Evolutionary conservation across 495 filamentous ascomycete species (phyloP).

Genomic region (Chlorociboria aeruginascens): DNA sequence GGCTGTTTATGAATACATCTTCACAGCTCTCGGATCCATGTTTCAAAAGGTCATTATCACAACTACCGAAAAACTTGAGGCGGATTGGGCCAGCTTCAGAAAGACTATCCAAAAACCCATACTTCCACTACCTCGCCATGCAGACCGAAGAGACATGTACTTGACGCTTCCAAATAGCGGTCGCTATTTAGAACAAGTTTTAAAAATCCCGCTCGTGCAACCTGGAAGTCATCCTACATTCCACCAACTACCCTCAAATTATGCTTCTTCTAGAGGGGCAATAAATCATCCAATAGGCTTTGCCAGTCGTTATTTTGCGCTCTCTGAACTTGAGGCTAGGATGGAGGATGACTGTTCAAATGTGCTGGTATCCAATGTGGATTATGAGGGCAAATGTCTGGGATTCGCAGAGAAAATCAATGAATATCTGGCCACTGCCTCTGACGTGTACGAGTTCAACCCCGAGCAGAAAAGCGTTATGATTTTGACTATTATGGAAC

Average conservation of each 20-base stretch:
- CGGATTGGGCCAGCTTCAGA: conserved; percentile 26
- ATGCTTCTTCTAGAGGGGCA: not conserved
- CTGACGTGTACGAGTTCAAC: conserved; percentile 30
- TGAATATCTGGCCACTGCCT: conserved; percentile 22
- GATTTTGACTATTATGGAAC: conserved; percentile 10
- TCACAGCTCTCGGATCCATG: conserved; percentile 8
- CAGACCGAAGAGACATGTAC: conserved; percentile 17
- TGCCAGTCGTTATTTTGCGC: conserved; percentile 16
- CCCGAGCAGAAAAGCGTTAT: conserved; percentile 24
- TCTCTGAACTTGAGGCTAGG: conserved; percentile 20
- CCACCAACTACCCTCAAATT: not conserved
- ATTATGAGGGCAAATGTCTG: conserved; percentile 1
- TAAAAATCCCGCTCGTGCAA: conserved; percentile 1
- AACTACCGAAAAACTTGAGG: conserved; percentile 16
- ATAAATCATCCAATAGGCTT: conserved; percentile 6
- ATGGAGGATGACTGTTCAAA: conserved; percentile 10
- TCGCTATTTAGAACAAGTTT: conserved; percentile 22
- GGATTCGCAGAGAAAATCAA: conserved; percentile 26
- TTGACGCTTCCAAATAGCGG: conserved; percentile 36
- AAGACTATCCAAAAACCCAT: conserved; percentile 20
- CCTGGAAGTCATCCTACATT: not conserved
- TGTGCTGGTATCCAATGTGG: not conserved
- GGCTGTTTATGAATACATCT: conserved; percentile 9
- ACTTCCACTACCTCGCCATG: conserved; percentile 25
- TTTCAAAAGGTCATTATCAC: conserved; percentile 17